phyloP scores from a whole-genome alignment of 2,329 filamentous ascomycete species.

The Fusarium proliferatum region DNA sequence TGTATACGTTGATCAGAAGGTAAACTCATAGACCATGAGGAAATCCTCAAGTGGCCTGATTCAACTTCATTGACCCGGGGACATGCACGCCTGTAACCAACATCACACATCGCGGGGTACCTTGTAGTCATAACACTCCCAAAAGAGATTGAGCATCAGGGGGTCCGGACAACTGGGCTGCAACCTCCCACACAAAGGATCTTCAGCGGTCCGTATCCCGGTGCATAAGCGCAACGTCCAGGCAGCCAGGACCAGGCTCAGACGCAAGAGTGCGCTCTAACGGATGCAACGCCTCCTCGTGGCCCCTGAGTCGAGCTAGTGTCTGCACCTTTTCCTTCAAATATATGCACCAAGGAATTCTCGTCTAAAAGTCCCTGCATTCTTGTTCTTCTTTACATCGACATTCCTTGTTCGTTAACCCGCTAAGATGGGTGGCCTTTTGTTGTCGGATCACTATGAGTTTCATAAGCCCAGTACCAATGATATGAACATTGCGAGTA shows the following conservation, averaged over 20 bases:
- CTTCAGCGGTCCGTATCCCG: slow-evolving; percentile 16
- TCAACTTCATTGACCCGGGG: not conserved
- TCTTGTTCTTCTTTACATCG: not conserved
- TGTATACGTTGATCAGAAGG: rapidly evolving
- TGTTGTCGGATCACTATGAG: slow-evolving; percentile 37
- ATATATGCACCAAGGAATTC: slow-evolving; percentile 20
- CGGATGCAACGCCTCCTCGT: not conserved
- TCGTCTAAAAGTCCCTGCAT: not conserved
- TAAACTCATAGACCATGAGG: not conserved
- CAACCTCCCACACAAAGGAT: slow-evolving; percentile 1
- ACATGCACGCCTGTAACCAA: not conserved
- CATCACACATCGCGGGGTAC: not conserved
- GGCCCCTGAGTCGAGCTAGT: slow-evolving; percentile 14
- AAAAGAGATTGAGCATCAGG: not conserved
- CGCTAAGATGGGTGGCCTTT: slow-evolving; percentile 36
- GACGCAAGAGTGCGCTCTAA: not conserved
- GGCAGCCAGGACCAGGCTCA: not conserved
- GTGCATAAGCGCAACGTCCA: slow-evolving; percentile 1
- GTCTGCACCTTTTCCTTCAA: not conserved
- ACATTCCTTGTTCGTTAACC: slow-evolving; percentile 2
- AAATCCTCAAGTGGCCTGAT: no score
- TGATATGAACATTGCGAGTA: slow-evolving; percentile 47
- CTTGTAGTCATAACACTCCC: not conserved
- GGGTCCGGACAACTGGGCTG: not conserved
- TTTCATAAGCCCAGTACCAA: slow-evolving; percentile 32